Base-by-base conservation (phyloP, 2,329 filamentous ascomycete genomes). In the Cladosporium cucumerinum region DNA sequence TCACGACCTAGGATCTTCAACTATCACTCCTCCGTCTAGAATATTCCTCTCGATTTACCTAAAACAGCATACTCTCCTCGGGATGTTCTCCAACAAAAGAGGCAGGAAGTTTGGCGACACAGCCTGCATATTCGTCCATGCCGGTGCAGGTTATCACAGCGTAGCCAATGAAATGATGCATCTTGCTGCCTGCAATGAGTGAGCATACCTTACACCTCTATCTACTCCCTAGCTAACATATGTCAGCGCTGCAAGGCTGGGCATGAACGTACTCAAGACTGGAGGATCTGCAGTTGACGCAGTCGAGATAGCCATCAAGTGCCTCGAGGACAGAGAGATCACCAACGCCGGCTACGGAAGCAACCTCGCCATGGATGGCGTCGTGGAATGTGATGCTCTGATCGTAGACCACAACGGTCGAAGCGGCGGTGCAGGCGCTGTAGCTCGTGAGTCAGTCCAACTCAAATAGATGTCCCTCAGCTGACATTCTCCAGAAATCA, bases 341-440 rank as follows among this genome's bases (percentile, higher is more conserved):
- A 99, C 96, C 39, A 99, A 99, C 76, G 91, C 94, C 43, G 95
- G 95, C 0, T 98, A 91, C 75, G 95, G 96, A 55, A 99, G 95
- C 78, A 99, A 99, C 72, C 82, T 99, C 26, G 89, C 92, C 52
- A 91, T 96, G 68, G 90, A 97, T 70, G 95, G 95, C 1, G 86
- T 88, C 1, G 95, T 98, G 14, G 95, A 99, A 77, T 96, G 93
- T 71, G 95, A 99, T 81, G 95, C 95, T 63, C 93, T 92, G 0
- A 86, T 99, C 62, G 90, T 99, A 48, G 93, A 99, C 73, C 91
- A 98, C 75, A 82, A 89, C 59, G 95, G 96, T 49, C 88, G 93
- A 69, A 98, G 94, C 76, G 95, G 95, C 70, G 95, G 93, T 49
- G 96, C 92, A 69, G 96, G 95, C 69, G 94, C 95, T 51, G 92